Evolutionary conservation across 2,329 filamentous ascomycete genomes (phyloP), one percentile per base, ranked within the genome.

Genomic region (Colletotrichum lentis): DNA sequence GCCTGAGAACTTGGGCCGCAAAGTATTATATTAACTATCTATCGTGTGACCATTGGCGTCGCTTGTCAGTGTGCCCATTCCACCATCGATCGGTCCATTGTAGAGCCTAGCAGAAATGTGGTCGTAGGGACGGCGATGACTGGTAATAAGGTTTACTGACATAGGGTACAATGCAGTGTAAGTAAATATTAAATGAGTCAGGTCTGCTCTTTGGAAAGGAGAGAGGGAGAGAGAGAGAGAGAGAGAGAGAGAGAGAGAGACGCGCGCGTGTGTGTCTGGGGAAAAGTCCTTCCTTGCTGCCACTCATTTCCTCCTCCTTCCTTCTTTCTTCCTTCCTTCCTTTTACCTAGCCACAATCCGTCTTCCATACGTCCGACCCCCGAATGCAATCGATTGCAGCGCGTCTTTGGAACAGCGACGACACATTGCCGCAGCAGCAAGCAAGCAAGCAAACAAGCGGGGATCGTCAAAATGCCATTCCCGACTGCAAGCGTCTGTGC

Each of bases 401-500:
- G 31, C 50, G 41, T 6, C 31, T 10, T 7, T 47, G 43, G 39
- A 46, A 52, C 46, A 24, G 39, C 49, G 20, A 14, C 18, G 31
- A 31, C 8, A 31, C 31, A 2, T 35, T 35, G n/a, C 24, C 20
- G 43, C 41, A 24, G 37, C 35, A 31, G 27, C 27, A 31, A 31
- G 2, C 27, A 31, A 31, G 7, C 27, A 35, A 31, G 8, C 31
- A 31, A 31, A 8, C 31, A 35, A 14, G 41, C 24, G 5, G 24
- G 10, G 35, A 12, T 2, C 39, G 3, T 35, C 7, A 8, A 24
- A 52, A 57, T 47, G 41, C 52, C 63, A 62, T 49, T 54, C 27
- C 50, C 31, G 49, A 24, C 27, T 57, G 59, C 37, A 46, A 11
- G 54, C 61, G 16, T 63, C 47, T 53, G 41, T 18, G n/a, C n/a